A percentile compares a stretch with the other conserved stretches of the same genome.
Conservation (phyloP, 2,329 filamentous ascomycete species). For the Ophiostoma ips region DNA sequence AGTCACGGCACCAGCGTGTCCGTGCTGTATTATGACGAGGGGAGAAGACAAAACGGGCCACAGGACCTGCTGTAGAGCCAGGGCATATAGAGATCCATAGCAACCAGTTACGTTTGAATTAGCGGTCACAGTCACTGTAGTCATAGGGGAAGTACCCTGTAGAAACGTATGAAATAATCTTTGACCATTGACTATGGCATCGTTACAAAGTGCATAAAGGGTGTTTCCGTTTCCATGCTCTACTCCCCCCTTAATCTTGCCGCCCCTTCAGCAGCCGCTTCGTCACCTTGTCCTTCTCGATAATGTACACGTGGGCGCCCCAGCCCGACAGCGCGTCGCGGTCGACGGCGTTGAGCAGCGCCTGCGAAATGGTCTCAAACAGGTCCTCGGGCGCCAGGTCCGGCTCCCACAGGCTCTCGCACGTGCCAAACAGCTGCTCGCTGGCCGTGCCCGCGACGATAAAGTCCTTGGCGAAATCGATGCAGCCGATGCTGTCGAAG, state of each 20-base stretch:
- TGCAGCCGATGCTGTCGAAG: constrained; percentile 97
- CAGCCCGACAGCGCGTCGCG: constrained; percentile 93
- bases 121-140: too few species aligned
- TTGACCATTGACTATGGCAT: constrained; percentile 7
- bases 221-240: background rate
- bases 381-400: constrained; percentile 89
- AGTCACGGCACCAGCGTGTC: too few species aligned
- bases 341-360: constrained; percentile 88
- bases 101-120: too few species aligned
- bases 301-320: constrained; percentile 98
- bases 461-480: constrained; percentile 99
- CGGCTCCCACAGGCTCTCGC: constrained; percentile 94
- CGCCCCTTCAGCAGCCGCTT: constrained; percentile 96
- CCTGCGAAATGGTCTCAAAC: constrained; percentile 96
- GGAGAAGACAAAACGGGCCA: too few species aligned
- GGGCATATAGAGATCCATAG: too few species aligned
- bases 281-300: constrained; percentile 99
- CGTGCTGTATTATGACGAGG: too few species aligned
- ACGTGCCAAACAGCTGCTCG: constrained; percentile 97
- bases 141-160: too few species aligned
- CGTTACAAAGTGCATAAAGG: constrained; percentile 3
- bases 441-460: constrained; percentile 93
- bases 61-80: too few species aligned
- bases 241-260: constrained; percentile 55
- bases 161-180: background rate